phyloP scores from a whole-genome alignment of 225 moss, liverwort and hornwort genomes.

The Pseudoscleropodium purum region DNA sequence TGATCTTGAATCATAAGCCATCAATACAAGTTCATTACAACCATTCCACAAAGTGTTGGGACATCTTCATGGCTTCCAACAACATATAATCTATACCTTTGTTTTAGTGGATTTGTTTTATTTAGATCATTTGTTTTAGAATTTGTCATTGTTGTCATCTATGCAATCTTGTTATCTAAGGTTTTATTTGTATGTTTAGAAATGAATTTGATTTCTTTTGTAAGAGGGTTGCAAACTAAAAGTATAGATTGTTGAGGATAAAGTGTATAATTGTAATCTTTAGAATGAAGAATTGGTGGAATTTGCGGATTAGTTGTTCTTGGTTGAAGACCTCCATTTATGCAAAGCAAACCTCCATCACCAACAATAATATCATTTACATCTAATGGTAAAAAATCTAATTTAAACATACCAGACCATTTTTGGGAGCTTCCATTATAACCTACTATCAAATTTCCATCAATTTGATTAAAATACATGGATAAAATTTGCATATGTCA shows the following conservation, averaged over 20 bases:
- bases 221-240: conserved; percentile 23
- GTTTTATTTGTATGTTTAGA: conserved; percentile 21
- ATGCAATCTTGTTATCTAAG: conserved; percentile 8
- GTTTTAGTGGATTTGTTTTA: not conserved
- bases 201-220: conserved; percentile 19
- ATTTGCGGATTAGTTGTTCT: not conserved
- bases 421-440: not conserved
- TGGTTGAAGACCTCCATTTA: conserved; percentile 23
- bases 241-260: conserved; percentile 31
- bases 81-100: conserved; percentile 12
- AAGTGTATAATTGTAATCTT: conserved; percentile 15
- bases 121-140: not conserved
- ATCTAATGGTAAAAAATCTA: not conserved
- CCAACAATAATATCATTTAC: conserved; percentile 21
- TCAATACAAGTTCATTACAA: conserved; percentile 10
- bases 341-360: conserved; percentile 23
- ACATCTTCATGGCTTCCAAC: conserved; percentile 3
- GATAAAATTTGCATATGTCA: not conserved
- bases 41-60: not conserved
- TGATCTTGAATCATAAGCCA: conserved; percentile 26
- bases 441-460: not conserved
- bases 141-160: conserved; percentile 2
- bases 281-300: conserved; percentile 8
- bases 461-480: conserved; percentile 1
- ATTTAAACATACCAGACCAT: conserved; percentile 5